Evolutionary conservation across 1,284 basidiomycete species (phyloP).

Genomic region (Crepidotus sp.): DNA sequence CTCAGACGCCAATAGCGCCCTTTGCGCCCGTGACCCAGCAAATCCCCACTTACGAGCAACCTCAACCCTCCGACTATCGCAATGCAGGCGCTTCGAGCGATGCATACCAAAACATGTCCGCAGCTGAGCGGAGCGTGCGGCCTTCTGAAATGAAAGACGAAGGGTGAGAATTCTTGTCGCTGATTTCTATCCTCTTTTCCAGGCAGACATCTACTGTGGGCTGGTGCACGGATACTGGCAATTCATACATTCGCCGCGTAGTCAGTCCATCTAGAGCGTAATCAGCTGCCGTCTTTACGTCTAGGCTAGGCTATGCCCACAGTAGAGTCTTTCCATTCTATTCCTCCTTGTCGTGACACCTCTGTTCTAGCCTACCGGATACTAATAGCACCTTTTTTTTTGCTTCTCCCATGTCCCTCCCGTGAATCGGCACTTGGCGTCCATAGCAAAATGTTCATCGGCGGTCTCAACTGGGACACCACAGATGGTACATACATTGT

Average conservation of each 20-base stretch:
- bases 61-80: conserved; percentile 43
- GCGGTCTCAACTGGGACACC: conserved; percentile 96
- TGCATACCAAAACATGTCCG: conserved; percentile 32
- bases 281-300: conserved; percentile 46
- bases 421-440: conserved; percentile 17
- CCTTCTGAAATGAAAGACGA: conserved; percentile 98
- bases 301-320: conserved; percentile 62
- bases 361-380: conserved; percentile 58
- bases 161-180: conserved; percentile 66
- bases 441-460: conserved; percentile 96
- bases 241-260: conserved; percentile 40
- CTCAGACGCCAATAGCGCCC: conserved; percentile 19
- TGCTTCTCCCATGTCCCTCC: conserved; percentile 21
- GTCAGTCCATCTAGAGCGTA: conserved; percentile 43
- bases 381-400: conserved; percentile 20
- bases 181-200: conserved; percentile 20
- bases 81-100: conserved; percentile 30
- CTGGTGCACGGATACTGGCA: conserved; percentile 25
- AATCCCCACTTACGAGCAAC: conserved; percentile 69
- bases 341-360: conserved; percentile 44
- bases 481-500: conserved; percentile 85
- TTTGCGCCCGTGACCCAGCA: conserved; percentile 44
- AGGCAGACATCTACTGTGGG: conserved; percentile 29
- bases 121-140: conserved; percentile 59
- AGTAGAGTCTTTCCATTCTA: conserved; percentile 63